phyloP scores from a whole-genome alignment of 1,284 basidiomycete genomes.

The Ganoderma multipileum region DNA sequence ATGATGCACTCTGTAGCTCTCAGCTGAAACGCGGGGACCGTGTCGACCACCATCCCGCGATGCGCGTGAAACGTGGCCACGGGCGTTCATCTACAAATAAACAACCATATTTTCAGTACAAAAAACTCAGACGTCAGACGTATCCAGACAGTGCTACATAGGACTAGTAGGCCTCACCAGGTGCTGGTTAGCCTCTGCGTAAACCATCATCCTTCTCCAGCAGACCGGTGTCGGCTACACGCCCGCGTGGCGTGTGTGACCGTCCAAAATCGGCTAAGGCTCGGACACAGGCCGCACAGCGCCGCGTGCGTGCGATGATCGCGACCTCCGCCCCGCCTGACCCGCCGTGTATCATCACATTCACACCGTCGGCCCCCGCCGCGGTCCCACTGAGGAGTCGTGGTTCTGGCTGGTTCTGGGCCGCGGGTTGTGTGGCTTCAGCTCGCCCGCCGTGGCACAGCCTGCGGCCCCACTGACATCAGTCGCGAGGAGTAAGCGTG shows the following conservation, averaged over 20 bases:
- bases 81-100: neutral
- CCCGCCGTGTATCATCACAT: neutral
- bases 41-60: neutral
- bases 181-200: neutral
- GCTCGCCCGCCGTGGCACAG: too few species aligned
- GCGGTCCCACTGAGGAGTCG: neutral
- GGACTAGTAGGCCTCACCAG: neutral
- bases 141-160: too few species aligned
- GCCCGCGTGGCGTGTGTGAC: neutral
- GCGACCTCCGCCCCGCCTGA: neutral
- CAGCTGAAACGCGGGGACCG: neutral
- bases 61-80: neutral
- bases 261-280: neutral
- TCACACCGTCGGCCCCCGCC: neutral
- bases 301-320: slow-evolving; percentile 2
- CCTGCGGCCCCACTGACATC: neutral
- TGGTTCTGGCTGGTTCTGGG: too few species aligned
- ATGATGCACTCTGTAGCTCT: neutral
- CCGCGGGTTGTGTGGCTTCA: neutral
- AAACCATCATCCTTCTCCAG: neutral
- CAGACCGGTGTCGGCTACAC: neutral
- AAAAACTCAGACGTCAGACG: neutral
- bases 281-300: neutral
- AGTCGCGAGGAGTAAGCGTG: neutral
- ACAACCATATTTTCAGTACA: neutral